phyloP scores from a whole-genome alignment of 108 stramenopile species.

The Skeletonema tropicum region DNA sequence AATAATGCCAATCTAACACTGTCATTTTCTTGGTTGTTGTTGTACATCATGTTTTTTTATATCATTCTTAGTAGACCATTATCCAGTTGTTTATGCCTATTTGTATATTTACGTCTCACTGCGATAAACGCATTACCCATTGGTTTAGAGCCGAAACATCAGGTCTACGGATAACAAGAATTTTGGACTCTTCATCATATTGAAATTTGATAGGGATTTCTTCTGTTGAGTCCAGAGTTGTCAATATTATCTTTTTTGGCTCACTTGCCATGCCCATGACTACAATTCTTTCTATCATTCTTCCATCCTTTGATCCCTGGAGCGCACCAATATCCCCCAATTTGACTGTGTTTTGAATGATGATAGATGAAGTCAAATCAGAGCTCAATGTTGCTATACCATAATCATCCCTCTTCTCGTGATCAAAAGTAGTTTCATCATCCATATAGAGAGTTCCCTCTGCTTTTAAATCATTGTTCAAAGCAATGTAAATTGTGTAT shows the following conservation, averaged over 20 bases:
- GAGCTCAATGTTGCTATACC: conserved; percentile 63
- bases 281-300: conserved; percentile 80
- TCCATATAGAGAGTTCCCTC: conserved; percentile 94
- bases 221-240: neutral
- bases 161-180: conserved; percentile 83
- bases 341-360: conserved; percentile 53
- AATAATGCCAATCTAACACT: too few species aligned
- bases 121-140: conserved; percentile 53
- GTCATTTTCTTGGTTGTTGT: too few species aligned
- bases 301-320: conserved; percentile 28
- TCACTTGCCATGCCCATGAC: conserved; percentile 71
- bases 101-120: neutral
- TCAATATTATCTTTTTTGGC: conserved; percentile 47
- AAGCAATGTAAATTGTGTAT: conserved; percentile 94
- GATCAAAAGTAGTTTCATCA: conserved; percentile 92
- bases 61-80: too few species aligned
- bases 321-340: conserved; percentile 55
- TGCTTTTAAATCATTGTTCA: conserved; percentile 72
- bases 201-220: conserved; percentile 37
- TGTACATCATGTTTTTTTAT: too few species aligned
- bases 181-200: conserved; percentile 56
- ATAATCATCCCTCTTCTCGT: conserved; percentile 65
- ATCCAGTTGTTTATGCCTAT: neutral
- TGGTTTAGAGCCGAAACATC: conserved; percentile 66
- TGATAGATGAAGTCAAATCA: conserved; percentile 44